phyloP scores from a whole-genome alignment of 495 filamentous ascomycete species.

The Penicillium bovifimosum region DNA sequence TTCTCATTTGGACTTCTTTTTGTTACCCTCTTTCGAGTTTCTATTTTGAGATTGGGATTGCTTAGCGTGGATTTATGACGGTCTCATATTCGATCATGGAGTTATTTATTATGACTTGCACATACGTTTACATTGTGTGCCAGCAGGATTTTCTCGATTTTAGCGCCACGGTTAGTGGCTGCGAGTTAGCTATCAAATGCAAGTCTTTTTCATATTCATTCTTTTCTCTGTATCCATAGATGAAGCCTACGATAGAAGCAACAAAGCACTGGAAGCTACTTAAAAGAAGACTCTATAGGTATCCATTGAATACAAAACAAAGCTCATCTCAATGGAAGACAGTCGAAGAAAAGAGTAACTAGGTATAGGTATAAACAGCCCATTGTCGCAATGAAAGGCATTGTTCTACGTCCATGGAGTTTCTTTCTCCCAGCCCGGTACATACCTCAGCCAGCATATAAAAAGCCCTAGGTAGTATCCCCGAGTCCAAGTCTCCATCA shows the following conservation, averaged over 20 bases:
- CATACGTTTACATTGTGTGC: not conserved
- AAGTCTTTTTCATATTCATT: not conserved
- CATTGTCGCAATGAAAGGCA: not conserved
- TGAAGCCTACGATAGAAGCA: not conserved
- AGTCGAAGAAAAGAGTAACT: not conserved
- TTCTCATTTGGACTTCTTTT: constrained; percentile 1
- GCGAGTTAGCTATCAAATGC: constrained; percentile 4
- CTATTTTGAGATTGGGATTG: not conserved
- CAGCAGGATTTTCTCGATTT: not conserved
- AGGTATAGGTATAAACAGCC: not conserved
- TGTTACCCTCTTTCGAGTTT: not conserved
- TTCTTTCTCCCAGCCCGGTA: too few relatives aligned
- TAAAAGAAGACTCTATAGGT: not conserved
- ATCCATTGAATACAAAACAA: not conserved
- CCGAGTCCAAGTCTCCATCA: not conserved
- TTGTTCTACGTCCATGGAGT: not conserved
- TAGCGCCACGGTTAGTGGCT: not conserved
- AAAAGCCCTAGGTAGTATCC: not conserved
- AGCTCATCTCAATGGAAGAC: too few relatives aligned
- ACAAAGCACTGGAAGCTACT: not conserved
- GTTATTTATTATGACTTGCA: constrained; percentile 1
- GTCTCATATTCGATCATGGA: not conserved
- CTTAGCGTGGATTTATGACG: constrained; percentile 1
- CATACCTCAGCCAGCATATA: not conserved
- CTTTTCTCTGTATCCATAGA: not conserved